Conservation (phyloP, 352 stramenopile genomes). For the Globisporangium cystogenes region DNA sequence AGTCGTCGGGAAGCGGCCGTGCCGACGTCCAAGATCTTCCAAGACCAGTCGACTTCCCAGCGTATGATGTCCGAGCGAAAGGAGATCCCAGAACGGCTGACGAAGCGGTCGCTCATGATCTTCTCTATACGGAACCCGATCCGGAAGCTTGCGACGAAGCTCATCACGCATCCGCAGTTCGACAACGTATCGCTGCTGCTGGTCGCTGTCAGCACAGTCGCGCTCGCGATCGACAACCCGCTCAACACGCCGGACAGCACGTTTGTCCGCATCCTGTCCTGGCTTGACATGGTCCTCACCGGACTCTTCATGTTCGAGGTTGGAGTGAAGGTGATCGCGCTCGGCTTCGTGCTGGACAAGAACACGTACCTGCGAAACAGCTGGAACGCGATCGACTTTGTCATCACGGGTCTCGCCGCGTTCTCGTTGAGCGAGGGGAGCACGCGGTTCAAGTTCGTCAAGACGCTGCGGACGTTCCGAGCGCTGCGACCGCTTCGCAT, state of each 20-base stretch:
- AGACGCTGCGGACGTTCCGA: constrained; percentile 68
- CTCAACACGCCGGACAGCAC: constrained; percentile 35
- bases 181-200: constrained; percentile 72
- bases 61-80: not conserved
- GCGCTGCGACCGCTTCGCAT: constrained; percentile 80
- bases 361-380: constrained; percentile 70
- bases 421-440: constrained; percentile 77
- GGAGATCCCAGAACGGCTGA: constrained; percentile 17
- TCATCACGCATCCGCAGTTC: constrained; percentile 65
- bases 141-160: constrained; percentile 31
- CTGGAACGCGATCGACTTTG: constrained; percentile 91
- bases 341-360: constrained; percentile 64
- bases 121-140: constrained; percentile 44
- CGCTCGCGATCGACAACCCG: constrained; percentile 76
- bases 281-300: constrained; percentile 63
- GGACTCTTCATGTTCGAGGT: constrained; percentile 86
- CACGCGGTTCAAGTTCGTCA: constrained; percentile 57
- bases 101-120: constrained; percentile 34
- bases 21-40: constrained; percentile 24
- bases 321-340: constrained; percentile 80
- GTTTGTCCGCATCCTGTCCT: constrained; percentile 46
- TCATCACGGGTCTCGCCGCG: constrained; percentile 66
- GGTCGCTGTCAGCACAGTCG: constrained; percentile 63
- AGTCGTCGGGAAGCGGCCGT: constrained; percentile 19
- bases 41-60: constrained; percentile 14